phyloP scores from a whole-genome alignment of 306 rosid genomes.

The Vicia villosa region DNA sequence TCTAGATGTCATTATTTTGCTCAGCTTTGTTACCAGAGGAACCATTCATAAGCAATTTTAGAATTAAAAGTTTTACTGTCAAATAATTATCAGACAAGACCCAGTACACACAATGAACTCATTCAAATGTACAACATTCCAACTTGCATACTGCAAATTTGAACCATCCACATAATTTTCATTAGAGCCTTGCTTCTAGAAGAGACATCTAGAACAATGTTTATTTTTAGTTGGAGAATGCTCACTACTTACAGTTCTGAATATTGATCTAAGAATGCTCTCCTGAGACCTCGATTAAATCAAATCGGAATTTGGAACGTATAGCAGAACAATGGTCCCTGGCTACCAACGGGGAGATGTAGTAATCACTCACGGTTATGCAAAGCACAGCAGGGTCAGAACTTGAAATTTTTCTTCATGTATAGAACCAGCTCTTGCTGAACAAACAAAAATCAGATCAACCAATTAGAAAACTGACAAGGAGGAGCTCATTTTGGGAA shows the following conservation, averaged over 20 bases:
- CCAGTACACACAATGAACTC: neutral
- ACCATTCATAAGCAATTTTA: slow-evolving; percentile 14
- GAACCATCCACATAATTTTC: slow-evolving; percentile 22
- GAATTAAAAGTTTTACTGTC: slow-evolving; percentile 3
- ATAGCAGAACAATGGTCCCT: neutral
- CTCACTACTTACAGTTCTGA: slow-evolving; percentile 33
- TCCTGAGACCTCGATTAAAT: slow-evolving; percentile 1
- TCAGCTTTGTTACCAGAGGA: neutral
- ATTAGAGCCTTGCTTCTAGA: slow-evolving; percentile 3
- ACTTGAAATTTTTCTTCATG: slow-evolving; percentile 74
- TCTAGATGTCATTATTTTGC: neutral
- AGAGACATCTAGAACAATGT: slow-evolving; percentile 8
- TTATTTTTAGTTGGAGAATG: neutral
- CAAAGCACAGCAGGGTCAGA: slow-evolving; percentile 44
- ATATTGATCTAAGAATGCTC: slow-evolving; percentile 27
- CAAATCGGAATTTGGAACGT: slow-evolving; percentile 29
- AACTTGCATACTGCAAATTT: slow-evolving; percentile 10
- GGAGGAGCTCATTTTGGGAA: neutral
- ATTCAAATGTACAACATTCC: slow-evolving; percentile 20
- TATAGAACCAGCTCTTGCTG: slow-evolving; percentile 86
- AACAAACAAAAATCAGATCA: slow-evolving; percentile 16
- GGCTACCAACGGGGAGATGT: neutral
- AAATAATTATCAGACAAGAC: slow-evolving; percentile 4
- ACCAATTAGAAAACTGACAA: slow-evolving; percentile 13
- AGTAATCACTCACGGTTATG: neutral